A percentile compares a stretch with the other conserved stretches of the same genome.
phyloP scores from a whole-genome alignment of 805 yeast genomes.

The Torulaspora indica region DNA sequence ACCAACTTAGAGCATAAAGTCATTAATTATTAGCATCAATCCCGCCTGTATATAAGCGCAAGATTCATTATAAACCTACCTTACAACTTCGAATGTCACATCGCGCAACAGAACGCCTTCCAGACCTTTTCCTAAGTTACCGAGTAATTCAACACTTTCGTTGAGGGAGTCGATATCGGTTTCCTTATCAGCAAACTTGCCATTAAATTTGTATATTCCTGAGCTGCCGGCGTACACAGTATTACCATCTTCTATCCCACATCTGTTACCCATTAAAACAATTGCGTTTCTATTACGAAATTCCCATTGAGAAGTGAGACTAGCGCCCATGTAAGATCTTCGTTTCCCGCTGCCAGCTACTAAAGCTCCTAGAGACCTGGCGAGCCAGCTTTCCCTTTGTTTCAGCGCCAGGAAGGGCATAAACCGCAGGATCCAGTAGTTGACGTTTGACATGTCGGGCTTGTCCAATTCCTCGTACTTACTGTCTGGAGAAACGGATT shows the following conservation, averaged over 20 bases:
- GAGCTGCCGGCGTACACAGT: slow-evolving; percentile 64
- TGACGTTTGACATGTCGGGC: slow-evolving; percentile 48
- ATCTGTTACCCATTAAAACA: slow-evolving; percentile 61
- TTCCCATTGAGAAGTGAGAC: slow-evolving; percentile 24
- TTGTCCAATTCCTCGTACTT: slow-evolving; percentile 29
- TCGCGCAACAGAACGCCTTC: slow-evolving; percentile 65
- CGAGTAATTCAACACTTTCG: slow-evolving; percentile 49
- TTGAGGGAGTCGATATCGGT: slow-evolving; percentile 40
- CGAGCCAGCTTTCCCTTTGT: slow-evolving; percentile 22
- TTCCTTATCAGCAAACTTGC: slow-evolving; percentile 30
- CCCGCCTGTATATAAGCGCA: not conserved
- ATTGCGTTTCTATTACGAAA: slow-evolving; percentile 32
- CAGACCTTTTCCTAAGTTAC: slow-evolving; percentile 55
- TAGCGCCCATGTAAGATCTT: slow-evolving; percentile 25
- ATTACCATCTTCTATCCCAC: slow-evolving; percentile 65
- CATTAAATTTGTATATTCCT: slow-evolving; percentile 51
- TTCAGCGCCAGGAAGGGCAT: slow-evolving; percentile 52
- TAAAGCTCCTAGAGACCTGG: slow-evolving; percentile 6
- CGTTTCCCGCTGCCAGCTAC: slow-evolving; percentile 2
- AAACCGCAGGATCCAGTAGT: slow-evolving; percentile 73
- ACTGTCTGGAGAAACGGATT: slow-evolving; percentile 5
- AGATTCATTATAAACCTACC: slow-evolving; percentile 6
- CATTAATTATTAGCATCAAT: too few relatives aligned
- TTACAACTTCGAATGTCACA: slow-evolving; percentile 39
- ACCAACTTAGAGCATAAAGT: too few relatives aligned